A percentile compares a stretch with the other conserved stretches of the same genome.
Evolutionary conservation across 2,329 filamentous ascomycete species (phyloP).

Genomic region (Biscogniauxia marginata): DNA sequence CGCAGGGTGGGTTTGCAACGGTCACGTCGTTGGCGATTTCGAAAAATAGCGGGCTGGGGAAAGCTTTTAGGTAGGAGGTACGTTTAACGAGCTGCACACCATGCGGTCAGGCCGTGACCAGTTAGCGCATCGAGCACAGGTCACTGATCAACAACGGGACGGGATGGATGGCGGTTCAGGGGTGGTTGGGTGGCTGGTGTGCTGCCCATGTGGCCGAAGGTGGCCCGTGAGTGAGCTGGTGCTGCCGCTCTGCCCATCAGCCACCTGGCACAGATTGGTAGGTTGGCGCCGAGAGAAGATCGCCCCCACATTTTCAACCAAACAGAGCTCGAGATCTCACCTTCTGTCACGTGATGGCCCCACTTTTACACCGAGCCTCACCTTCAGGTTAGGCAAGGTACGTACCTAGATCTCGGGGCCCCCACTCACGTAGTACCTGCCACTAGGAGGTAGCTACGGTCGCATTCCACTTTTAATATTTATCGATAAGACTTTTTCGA

Average conservation of each 20-base stretch:
- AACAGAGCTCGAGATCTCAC: no score
- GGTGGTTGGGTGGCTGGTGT: constrained; percentile 23
- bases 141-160: no score
- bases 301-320: no score
- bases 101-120: constrained; percentile 11
- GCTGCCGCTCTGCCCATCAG: constrained; percentile 3
- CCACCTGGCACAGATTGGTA: background rate
- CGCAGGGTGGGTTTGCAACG: constrained; percentile 1
- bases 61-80: constrained; percentile 1
- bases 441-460: no score
- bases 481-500: constrained; percentile 14
- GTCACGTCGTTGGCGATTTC: background rate
- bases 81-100: constrained; percentile 3
- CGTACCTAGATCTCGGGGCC: no score
- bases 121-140: constrained; percentile 3
- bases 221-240: constrained; percentile 1
- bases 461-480: constrained; percentile 10
- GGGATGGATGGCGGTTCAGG: no score
- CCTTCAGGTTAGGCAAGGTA: no score
- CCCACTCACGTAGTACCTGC: no score
- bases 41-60: constrained; percentile 20
- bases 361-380: no score
- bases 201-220: constrained; percentile 12
- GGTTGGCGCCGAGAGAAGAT: background rate
- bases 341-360: no score